Conservation (phyloP, 768 basidiomycete species). For the Leccinum sublutescens region DNA sequence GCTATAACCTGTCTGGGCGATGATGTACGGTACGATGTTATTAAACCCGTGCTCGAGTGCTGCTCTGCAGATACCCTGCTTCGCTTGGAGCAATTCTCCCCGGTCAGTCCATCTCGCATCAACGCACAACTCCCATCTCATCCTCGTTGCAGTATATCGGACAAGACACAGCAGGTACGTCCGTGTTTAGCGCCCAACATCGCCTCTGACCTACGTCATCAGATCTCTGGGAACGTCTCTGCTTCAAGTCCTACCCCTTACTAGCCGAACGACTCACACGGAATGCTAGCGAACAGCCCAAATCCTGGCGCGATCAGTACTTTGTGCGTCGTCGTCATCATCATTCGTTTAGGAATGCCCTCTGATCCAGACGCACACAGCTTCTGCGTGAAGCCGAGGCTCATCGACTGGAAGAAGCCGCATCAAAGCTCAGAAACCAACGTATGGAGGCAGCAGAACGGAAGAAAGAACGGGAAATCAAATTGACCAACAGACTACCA, state of each 20-base stretch:
- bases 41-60: conserved; percentile 71
- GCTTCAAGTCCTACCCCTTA: conserved; percentile 57
- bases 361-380: conserved; percentile 35
- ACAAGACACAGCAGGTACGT: conserved; percentile 54
- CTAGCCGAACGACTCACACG: conserved; percentile 47
- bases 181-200: background rate
- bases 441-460: conserved; percentile 70
- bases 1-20: conserved; percentile 66
- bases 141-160: conserved; percentile 45
- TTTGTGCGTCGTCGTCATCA: conserved; percentile 46
- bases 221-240: conserved; percentile 71
- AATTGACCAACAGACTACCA: conserved; percentile 67
- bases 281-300: conserved; percentile 43
- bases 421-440: conserved; percentile 59
- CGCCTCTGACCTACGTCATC: conserved; percentile 10
- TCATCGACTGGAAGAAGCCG: conserved; percentile 60
- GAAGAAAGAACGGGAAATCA: conserved; percentile 75
- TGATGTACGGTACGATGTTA: conserved; percentile 56
- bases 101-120: conserved; percentile 45
- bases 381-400: conserved; percentile 57
- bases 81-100: conserved; percentile 65
- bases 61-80: conserved; percentile 70
- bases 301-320: conserved; percentile 68
- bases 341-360: background rate
- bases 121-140: conserved; percentile 14